phyloP scores from a whole-genome alignment of 2,329 filamentous ascomycete genomes.

The Colletotrichum limetticola region DNA sequence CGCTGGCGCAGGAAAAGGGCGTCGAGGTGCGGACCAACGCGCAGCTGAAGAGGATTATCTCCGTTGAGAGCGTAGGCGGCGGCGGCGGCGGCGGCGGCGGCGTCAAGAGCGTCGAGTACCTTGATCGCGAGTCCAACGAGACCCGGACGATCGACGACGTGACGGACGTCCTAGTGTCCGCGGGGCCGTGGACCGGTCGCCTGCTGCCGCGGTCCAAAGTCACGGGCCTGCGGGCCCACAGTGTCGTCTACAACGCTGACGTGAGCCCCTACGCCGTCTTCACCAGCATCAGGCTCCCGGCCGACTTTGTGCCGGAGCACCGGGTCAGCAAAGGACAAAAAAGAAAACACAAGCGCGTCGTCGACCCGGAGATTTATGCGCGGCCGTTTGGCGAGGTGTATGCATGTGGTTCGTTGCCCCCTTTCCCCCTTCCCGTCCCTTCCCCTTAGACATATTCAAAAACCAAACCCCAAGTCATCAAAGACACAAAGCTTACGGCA shows the following conservation, averaged over 20 bases:
- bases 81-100: conserved; percentile 50
- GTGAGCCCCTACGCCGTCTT: conserved; percentile 84
- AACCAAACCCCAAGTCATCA: too few species aligned
- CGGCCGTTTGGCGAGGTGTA: conserved; percentile 91
- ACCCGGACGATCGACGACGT: conserved; percentile 52
- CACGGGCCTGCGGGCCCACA: conserved; percentile 70
- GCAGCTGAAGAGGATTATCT: conserved; percentile 73
- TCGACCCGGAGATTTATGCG: conserved; percentile 93
- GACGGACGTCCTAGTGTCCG: conserved; percentile 66
- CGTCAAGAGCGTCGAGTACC: conserved; percentile 71
- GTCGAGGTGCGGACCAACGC: conserved; percentile 74
- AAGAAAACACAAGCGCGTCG: conserved; percentile 68
- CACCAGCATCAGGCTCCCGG: conserved; percentile 82
- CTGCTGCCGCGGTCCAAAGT: conserved; percentile 69
- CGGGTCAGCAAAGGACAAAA: conserved; percentile 58
- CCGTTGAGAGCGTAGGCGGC: conserved; percentile 46
- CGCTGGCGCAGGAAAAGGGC: conserved; percentile 77
- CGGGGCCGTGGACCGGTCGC: conserved; percentile 72
- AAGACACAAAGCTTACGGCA: not conserved
- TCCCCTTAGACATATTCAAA: not conserved
- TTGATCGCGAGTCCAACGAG: conserved; percentile 56
- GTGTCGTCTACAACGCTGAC: conserved; percentile 71
- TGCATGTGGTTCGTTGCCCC: conserved; percentile 74
- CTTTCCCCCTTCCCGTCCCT: conserved; percentile 4
- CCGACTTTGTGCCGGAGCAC: conserved; percentile 67